Percentiles rank a stretch among this genome's conserved stretches.
Conservation (phyloP, 2,329 filamentous ascomycete genomes). For the Aplosporella prunicola region DNA sequence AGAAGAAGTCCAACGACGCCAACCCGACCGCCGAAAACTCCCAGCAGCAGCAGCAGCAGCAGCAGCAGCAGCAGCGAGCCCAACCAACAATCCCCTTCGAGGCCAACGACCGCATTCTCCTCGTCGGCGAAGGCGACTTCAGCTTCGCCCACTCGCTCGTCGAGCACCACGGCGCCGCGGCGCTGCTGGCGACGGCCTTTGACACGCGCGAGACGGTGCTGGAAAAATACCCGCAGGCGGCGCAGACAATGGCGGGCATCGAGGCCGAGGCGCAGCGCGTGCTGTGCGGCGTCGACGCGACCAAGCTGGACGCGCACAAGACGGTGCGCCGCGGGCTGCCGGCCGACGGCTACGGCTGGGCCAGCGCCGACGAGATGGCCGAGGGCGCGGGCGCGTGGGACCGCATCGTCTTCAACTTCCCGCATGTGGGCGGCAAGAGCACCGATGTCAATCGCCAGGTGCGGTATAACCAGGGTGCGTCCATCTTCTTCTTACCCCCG, state of each 20-base stretch:
- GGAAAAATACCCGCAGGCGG: constrained; percentile 65
- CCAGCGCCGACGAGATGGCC: constrained; percentile 13
- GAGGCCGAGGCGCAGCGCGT: constrained; percentile 30
- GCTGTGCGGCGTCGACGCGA: constrained; percentile 36
- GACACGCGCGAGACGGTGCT: constrained; percentile 52
- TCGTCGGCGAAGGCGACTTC: constrained; percentile 73
- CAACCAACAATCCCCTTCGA: constrained; percentile 58
- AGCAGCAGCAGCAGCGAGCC: constrained; percentile 15
- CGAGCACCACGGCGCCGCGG: constrained; percentile 53
- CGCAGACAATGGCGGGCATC: constrained; percentile 49
- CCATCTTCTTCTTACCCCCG: background rate
- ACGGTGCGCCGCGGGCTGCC: constrained; percentile 34
- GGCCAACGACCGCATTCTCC: constrained; percentile 57
- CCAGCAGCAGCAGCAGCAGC: constrained; percentile 2
- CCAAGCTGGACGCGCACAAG: constrained; percentile 42
- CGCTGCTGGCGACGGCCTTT: constrained; percentile 60
- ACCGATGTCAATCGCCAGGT: constrained; percentile 94
- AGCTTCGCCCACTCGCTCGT: constrained; percentile 64
- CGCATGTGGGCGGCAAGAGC: constrained; percentile 83
- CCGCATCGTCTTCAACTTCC: constrained; percentile 89
- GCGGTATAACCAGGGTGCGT: constrained; percentile 64
- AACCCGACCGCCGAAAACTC: background rate
- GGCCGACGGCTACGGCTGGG: background rate
- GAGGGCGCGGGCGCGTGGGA: constrained; percentile 48
- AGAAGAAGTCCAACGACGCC: background rate